phyloP scores from a whole-genome alignment of 2,329 filamentous ascomycete species.

The Ustilaginoidea virens region DNA sequence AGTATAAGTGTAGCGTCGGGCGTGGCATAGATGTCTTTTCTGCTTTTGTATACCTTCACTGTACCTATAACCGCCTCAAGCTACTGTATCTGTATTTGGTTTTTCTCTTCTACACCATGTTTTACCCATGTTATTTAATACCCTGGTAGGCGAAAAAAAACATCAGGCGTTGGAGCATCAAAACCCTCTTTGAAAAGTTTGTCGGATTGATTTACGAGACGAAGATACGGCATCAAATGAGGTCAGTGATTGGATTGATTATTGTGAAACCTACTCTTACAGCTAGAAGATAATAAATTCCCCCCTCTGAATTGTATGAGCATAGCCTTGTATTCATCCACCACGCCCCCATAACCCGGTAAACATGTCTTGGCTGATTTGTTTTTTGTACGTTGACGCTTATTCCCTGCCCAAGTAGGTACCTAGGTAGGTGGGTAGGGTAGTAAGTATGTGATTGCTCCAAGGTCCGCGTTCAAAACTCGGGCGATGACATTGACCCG shows the following conservation, averaged over 20 bases:
- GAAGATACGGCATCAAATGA: constrained; percentile 25
- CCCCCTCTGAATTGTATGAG: constrained; percentile 34
- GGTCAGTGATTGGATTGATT: constrained; percentile 22
- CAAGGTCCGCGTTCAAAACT: too few relatives aligned
- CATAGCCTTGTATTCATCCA: constrained; percentile 2
- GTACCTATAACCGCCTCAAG: constrained; percentile 34
- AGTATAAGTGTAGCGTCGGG: constrained; percentile 19
- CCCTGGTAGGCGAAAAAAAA: constrained; percentile 28
- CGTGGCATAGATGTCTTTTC: constrained; percentile 17
- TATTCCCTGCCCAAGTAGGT: too few relatives aligned
- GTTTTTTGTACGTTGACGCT: too few relatives aligned
- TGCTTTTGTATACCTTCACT: constrained; percentile 27
- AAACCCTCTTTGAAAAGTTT: constrained; percentile 26
- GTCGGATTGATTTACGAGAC: constrained; percentile 28
- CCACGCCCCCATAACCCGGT: not conserved
- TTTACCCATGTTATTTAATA: constrained; percentile 31
- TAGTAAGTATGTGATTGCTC: too few relatives aligned
- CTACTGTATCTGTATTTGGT: too few relatives aligned
- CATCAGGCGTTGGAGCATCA: constrained; percentile 35
- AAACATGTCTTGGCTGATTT: not conserved
- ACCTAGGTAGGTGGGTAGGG: too few relatives aligned
- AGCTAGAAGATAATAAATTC: constrained; percentile 39
- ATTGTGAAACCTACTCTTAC: constrained; percentile 16
- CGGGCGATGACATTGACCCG: too few relatives aligned
- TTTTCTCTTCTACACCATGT: constrained; percentile 19